These are phyloP conservation scores for Hymenoscyphus fructigenus DNA, from an alignment of 2,329 filamentous ascomycete genomes.

Conservation along the genomic window DNA sequence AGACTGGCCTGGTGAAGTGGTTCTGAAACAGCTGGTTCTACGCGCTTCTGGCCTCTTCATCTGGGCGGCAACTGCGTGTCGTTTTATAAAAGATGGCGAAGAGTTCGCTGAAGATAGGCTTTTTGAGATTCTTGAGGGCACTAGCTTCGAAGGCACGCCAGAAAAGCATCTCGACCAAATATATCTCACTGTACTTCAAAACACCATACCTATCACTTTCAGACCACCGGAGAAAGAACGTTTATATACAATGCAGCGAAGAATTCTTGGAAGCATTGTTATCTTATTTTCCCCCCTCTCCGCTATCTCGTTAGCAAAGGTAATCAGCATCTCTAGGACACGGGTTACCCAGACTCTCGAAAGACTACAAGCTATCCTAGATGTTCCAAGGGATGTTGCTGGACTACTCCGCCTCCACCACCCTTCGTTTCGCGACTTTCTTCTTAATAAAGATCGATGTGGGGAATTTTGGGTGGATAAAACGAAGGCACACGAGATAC, in stretches of 20 bases:
- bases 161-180: slow-evolving; percentile 20
- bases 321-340: slow-evolving; percentile 9
- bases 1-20: slow-evolving; percentile 15
- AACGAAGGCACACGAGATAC: slow-evolving; percentile 7
- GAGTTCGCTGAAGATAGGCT: slow-evolving; percentile 12
- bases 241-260: slow-evolving; percentile 10
- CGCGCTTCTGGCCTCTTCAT: slow-evolving; percentile 20
- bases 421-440: no score
- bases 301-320: slow-evolving; percentile 11
- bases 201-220: slow-evolving; percentile 12
- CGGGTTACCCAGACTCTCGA: slow-evolving; percentile 10
- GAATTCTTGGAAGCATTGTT: slow-evolving; percentile 19
- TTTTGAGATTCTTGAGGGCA: slow-evolving; percentile 12
- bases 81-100: slow-evolving; percentile 18
- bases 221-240: slow-evolving; percentile 16
- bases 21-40: slow-evolving; percentile 21
- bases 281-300: slow-evolving; percentile 15
- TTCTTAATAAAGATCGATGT: no score
- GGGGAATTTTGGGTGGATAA: no score
- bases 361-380: slow-evolving; percentile 33
- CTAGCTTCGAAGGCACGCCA: slow-evolving; percentile 11
- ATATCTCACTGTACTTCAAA: slow-evolving; percentile 18
- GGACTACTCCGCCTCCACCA: slow-evolving; percentile 9
- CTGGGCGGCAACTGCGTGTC: no score
- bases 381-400: slow-evolving; percentile 25